Evolutionary conservation across 805 yeast species (phyloP), one percentile per base, ranked within the genome.

Genomic region (Scheffersomyces coipomensis): DNA sequence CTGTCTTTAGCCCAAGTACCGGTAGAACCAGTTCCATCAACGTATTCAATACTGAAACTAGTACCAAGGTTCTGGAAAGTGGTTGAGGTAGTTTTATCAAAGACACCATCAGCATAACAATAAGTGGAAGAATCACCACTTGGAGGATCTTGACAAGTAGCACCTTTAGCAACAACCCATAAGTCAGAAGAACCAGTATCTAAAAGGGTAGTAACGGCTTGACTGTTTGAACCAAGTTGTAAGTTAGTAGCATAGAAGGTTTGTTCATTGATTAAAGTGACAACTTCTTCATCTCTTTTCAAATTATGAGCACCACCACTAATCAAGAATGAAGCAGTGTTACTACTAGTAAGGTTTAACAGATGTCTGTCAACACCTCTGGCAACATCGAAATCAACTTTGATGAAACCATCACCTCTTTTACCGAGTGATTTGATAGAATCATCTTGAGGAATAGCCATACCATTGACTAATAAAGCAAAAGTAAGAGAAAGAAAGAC

Each of bases 141-240:
- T 15, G n/a, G 11, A 8, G 21, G n/a, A 55, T 49, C 37, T 48
- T 38, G 9, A 49, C 65, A 23, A 45, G 55, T 26, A 52, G 47
- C 39, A 51, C 57, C 13, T 48, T 50, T 34, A 19, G 50, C 63
- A 8, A 56, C 49, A 24, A 57, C 48, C 62, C 62, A 57, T 21
- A 56, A 50, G 30, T 57, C 62, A 7, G 60, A 48, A 5, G 57
- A 51, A 3, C 61, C 62, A 15, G 60, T 57, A 35, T 57, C 62
- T 24, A 57, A 33, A 34, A 44, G 39, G 18, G 51, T 56, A 7
- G 45, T 43, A 25, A 55, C 43, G 15, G 47, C 49, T 35, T 47
- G 48, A 8, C 33, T 34, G 25, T 46, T 37, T 26, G 54, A 48
- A 11, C 52, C 52, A 23, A 44, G n/a, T 4, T 5, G 9, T 27